phyloP scores from a whole-genome alignment of 2,329 filamentous ascomycete genomes.

The Dactylellina leptospora region DNA sequence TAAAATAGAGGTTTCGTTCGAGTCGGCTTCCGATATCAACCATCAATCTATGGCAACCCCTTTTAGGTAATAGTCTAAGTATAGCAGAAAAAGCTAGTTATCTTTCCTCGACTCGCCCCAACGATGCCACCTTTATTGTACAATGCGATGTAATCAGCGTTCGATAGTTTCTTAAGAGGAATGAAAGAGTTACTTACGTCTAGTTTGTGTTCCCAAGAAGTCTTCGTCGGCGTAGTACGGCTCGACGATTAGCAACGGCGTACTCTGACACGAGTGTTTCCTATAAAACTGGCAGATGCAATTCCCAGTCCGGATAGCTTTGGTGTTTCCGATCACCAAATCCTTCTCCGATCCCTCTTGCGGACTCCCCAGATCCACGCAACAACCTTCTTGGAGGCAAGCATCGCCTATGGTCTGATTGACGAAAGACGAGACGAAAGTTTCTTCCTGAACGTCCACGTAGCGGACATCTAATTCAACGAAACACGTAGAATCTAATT shows the following conservation, averaged over 20 bases:
- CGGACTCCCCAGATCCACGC: constrained; percentile 11
- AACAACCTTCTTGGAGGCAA: constrained; percentile 10
- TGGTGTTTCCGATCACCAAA: constrained; percentile 14
- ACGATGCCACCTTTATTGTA: not conserved
- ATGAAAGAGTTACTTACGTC: constrained; percentile 7
- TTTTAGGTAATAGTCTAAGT: too few species aligned
- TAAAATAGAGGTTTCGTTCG: not conserved
- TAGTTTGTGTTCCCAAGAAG: constrained; percentile 5
- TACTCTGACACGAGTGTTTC: not conserved
- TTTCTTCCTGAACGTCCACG: constrained; percentile 9
- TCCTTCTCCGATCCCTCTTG: not conserved
- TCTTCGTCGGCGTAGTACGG: constrained; percentile 7
- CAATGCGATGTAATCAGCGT: not conserved
- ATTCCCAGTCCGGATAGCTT: constrained; percentile 9
- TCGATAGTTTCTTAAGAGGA: not conserved
- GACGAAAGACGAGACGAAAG: not conserved
- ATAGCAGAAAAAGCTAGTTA: constrained; percentile 17
- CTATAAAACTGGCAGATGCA: constrained; percentile 19
- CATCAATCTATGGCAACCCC: too few species aligned
- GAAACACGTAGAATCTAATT: constrained; percentile 1
- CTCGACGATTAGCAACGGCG: not conserved
- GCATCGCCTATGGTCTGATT: constrained; percentile 2
- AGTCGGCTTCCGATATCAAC: not conserved
- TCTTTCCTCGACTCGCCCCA: constrained; percentile 3
- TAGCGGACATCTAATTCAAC: constrained; percentile 23